Evolutionary conservation across 2,329 filamentous ascomycete genomes (phyloP).

Genomic region (Paracorniculantispora psalliotae): DNA sequence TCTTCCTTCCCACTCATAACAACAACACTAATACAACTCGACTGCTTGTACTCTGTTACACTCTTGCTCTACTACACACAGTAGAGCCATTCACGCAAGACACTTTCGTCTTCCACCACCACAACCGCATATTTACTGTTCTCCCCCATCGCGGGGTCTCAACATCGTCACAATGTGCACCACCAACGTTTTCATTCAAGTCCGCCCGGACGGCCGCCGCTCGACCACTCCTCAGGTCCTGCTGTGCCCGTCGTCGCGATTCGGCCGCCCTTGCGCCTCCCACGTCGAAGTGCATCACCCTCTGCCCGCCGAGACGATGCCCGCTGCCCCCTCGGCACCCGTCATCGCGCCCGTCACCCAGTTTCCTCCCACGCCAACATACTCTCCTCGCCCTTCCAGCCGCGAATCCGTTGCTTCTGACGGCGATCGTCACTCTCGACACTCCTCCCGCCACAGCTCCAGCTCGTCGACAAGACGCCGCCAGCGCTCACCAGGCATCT

Average conservation of each 20-base stretch:
- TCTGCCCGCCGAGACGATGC: slow-evolving; percentile 18
- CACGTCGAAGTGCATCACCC: slow-evolving; percentile 37
- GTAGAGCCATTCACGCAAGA: neutral
- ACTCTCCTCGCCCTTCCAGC: slow-evolving; percentile 26
- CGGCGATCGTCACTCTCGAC: neutral
- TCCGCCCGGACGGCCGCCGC: slow-evolving; percentile 41
- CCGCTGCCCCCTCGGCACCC: slow-evolving; percentile 18
- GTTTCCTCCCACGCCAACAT: slow-evolving; percentile 38
- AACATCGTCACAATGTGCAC: slow-evolving; percentile 44
- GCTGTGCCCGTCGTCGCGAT: slow-evolving; percentile 35
- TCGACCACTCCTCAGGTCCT: slow-evolving; percentile 30
- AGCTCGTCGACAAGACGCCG: slow-evolving; percentile 25
- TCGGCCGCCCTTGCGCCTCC: slow-evolving; percentile 37
- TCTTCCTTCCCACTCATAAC: neutral
- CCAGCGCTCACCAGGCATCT: slow-evolving; percentile 31
- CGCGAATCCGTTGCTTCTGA: slow-evolving; percentile 33
- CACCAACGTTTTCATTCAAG: slow-evolving; percentile 41
- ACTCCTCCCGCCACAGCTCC: slow-evolving; percentile 22
- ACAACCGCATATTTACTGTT: neutral
- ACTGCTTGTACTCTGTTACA: neutral
- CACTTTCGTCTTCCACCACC: neutral
- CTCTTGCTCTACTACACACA: neutral
- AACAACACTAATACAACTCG: neutral
- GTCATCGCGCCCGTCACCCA: slow-evolving; percentile 18
- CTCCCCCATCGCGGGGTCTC: neutral